A percentile compares a stretch with the other conserved stretches of the same genome.
phyloP scores from a whole-genome alignment of 129 eudicot species.

The Gnaphalium uliginosum region DNA sequence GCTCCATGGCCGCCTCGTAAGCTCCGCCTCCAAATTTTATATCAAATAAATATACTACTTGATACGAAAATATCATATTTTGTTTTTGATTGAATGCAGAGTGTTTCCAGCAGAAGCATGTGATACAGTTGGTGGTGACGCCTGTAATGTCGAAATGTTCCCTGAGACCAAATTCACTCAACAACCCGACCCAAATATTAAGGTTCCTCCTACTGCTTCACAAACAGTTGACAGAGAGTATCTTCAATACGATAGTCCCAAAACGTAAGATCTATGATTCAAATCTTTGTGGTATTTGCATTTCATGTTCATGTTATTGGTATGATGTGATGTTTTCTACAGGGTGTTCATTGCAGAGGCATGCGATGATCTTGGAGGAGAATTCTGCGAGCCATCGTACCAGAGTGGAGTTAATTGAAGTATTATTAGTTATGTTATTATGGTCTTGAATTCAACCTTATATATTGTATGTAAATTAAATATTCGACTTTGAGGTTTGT shows the following conservation, averaged over 20 bases:
- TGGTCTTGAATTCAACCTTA: not conserved
- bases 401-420: constrained; percentile 35
- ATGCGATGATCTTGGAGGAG: constrained; percentile 82
- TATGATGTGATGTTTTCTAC: not conserved
- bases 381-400: constrained; percentile 57
- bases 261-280: constrained; percentile 34
- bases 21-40: not conserved
- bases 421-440: not conserved
- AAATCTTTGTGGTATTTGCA: not conserved
- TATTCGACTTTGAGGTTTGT: not conserved
- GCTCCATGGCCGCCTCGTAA: constrained; percentile 53
- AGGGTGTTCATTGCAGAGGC: constrained; percentile 76
- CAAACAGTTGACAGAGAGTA: constrained; percentile 56
- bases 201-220: not conserved
- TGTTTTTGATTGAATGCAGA: constrained; percentile 30
- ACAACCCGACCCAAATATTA: constrained; percentile 37
- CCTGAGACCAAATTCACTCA: constrained; percentile 46
- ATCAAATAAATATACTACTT: not conserved
- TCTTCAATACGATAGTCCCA: constrained; percentile 54
- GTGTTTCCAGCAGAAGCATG: constrained; percentile 89
- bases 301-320: not conserved
- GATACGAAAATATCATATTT: not conserved
- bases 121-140: constrained; percentile 61
- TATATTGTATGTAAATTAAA: too few species aligned
- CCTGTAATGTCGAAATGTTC: constrained; percentile 55